Percentiles rank a stretch among this genome's conserved stretches.
Conservation (phyloP, 1,284 basidiomycete species). For the Moniliophthora roreri region DNA sequence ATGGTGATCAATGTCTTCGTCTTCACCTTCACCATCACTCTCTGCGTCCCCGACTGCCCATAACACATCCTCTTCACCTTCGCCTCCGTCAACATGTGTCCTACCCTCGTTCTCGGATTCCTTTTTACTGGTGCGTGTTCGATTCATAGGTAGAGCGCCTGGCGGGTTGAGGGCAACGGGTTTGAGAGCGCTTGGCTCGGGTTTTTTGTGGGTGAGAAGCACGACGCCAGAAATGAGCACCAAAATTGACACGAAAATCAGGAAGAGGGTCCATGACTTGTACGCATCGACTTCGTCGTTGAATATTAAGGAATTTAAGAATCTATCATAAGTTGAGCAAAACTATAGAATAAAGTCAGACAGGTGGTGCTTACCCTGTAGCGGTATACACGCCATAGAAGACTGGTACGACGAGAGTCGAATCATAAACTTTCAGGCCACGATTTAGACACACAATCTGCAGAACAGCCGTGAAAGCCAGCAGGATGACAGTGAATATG, state of each 20-base stretch:
- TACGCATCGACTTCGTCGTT: slow-evolving; percentile 83
- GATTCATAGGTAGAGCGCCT: slow-evolving; percentile 23
- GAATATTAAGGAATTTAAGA: slow-evolving; percentile 50
- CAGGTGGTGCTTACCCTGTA: slow-evolving; percentile 64
- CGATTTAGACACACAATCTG: slow-evolving; percentile 92
- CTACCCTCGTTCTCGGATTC: slow-evolving; percentile 22
- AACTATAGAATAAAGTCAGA: slow-evolving; percentile 34
- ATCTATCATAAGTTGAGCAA: neutral
- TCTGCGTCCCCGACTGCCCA: slow-evolving; percentile 51
- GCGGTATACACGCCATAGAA: slow-evolving; percentile 75
- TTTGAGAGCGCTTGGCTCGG: slow-evolving; percentile 42
- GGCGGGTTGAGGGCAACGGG: slow-evolving; percentile 17
- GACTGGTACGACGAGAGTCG: slow-evolving; percentile 74
- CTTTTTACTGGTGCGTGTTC: slow-evolving; percentile 15
- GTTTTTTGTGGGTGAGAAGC: slow-evolving; percentile 82
- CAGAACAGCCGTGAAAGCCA: slow-evolving; percentile 77
- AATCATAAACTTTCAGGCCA: slow-evolving; percentile 79
- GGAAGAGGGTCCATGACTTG: slow-evolving; percentile 81
- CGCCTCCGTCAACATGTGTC: slow-evolving; percentile 16
- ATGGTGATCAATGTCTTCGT: slow-evolving; percentile 17
- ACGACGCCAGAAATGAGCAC: slow-evolving; percentile 88
- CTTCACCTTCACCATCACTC: slow-evolving; percentile 14
- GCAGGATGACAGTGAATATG: slow-evolving; percentile 81
- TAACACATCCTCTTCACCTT: slow-evolving; percentile 44
- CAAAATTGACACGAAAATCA: slow-evolving; percentile 82